Evolutionary conservation across 2,329 filamentous ascomycete species (phyloP), one percentile per base, ranked within the genome.

Genomic region (Anthostomella pinea): DNA sequence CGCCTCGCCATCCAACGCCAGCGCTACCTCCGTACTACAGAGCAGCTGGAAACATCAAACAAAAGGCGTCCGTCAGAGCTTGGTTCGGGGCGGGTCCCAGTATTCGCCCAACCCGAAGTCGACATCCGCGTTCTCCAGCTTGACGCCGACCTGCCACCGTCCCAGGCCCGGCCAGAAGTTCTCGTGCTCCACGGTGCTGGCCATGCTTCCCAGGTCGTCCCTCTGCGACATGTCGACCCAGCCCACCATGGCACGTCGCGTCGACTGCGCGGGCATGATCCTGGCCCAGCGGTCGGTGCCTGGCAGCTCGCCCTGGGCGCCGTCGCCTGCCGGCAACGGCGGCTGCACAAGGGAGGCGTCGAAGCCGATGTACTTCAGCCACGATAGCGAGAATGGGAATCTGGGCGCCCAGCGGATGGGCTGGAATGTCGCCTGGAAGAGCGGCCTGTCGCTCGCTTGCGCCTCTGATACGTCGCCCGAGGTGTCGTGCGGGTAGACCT

Each of bases 91-190:
- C 6, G 36, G 49, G 18, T 45, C 41, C 56, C 56, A 60, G 29
- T 53, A 43, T 10, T 35, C 27, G 4, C 50, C 54, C 16, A 55
- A 49, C 2, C 49, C 53, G 45, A 64, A 57, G 4, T 52, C 41
- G 20, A 63, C 45, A 3, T 39, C 48, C 3, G 52, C 48, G 38
- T 61, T 49, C 17, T 61, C 53, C 42, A 62, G 47, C 44, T 52
- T 52, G 23, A 59, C 24, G 8, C 53, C 55, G 4, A 73, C 39
- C 39, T 67, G 63, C 68, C 70, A 72, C 13, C 67, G 57, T 11
- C 63, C 59, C 8, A 70, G 43, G 2, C 63, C 65, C 2, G 70
- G 70, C 70, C 69, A 73, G 47, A 72, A 72, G 48, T 72, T 69
- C 27, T 31, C 27, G 39, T 65, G 25, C 22, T 52, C 46, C 9